Percentiles rank a stretch among this genome's conserved stretches.
Evolutionary conservation across 2,329 filamentous ascomycete species (phyloP).

Genomic region (Clarireedia paspali): DNA sequence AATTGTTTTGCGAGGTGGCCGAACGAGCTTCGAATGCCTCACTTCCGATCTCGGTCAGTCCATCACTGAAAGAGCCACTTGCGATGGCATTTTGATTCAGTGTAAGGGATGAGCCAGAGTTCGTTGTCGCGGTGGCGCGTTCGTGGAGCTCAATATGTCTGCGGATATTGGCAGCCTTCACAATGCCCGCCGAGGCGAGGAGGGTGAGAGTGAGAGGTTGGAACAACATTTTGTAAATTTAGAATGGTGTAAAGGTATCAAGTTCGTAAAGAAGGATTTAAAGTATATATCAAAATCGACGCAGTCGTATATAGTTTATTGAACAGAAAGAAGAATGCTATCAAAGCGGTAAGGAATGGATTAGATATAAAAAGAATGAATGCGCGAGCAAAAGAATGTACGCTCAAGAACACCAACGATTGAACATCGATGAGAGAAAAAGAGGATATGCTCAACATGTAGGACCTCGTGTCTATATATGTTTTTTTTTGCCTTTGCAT

Average conservation of each 20-base stretch:
- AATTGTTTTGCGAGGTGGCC: conserved; percentile 22
- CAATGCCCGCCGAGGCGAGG: conserved; percentile 11
- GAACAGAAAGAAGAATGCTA: conserved; percentile 1
- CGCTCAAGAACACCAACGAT: not conserved
- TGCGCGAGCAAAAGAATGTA: not conserved
- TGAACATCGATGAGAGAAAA: not conserved
- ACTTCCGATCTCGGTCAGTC: conserved; percentile 13
- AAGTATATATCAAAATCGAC: not conserved
- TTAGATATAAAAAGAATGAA: not conserved
- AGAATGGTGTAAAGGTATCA: not conserved
- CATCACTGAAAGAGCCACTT: conserved; percentile 18
- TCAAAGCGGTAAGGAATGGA: conserved; percentile 8
- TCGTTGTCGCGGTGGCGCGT: not conserved
- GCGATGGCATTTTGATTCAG: conserved; percentile 12
- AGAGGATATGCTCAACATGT: not conserved
- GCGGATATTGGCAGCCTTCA: not conserved
- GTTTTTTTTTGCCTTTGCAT: not conserved
- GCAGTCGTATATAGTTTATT: conserved; percentile 1
- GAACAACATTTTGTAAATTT: conserved; percentile 11
- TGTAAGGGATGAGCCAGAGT: conserved; percentile 2
- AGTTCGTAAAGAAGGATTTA: not conserved
- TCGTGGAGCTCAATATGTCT: conserved; percentile 4
- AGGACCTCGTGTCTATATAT: conserved; percentile 1
- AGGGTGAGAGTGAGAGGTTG: conserved; percentile 9
- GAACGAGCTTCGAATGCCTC: conserved; percentile 17